These are phyloP conservation scores for Immersiella caudata DNA, from an alignment of 495 filamentous ascomycete genomes.

Conservation along the genomic window DNA sequence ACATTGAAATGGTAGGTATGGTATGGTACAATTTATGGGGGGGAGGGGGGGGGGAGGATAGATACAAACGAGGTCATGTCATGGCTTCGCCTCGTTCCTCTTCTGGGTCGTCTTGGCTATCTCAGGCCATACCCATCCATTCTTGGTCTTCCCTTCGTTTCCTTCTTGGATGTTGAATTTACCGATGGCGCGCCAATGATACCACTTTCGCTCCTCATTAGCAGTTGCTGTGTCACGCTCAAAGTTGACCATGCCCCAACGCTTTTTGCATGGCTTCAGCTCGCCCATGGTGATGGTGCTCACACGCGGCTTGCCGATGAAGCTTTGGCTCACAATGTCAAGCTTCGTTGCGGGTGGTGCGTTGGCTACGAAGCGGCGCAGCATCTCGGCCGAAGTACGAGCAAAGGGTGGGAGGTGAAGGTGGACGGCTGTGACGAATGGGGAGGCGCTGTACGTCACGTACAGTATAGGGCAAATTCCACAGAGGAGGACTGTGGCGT, in stretches of 20 bases:
- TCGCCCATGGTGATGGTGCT: constrained; percentile 53
- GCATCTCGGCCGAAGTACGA: constrained; percentile 65
- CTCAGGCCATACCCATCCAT: constrained; percentile 39
- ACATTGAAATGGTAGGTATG: too few species aligned
- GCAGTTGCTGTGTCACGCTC: constrained; percentile 40
- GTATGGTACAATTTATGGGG: neutral
- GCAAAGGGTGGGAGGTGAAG: constrained; percentile 69
- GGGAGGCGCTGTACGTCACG: constrained; percentile 63
- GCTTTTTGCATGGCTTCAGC: constrained; percentile 41
- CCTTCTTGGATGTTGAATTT: constrained; percentile 37
- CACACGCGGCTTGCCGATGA: constrained; percentile 59
- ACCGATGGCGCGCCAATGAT: constrained; percentile 39
- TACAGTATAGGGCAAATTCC: constrained; percentile 69
- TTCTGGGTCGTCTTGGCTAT: constrained; percentile 24
- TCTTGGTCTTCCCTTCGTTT: constrained; percentile 22
- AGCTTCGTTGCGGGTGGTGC: constrained; percentile 66
- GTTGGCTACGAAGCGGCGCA: constrained; percentile 64
- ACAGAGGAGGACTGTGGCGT: constrained; percentile 56
- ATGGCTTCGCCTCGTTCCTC: neutral
- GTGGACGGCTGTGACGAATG: constrained; percentile 74
- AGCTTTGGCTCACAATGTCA: constrained; percentile 71
- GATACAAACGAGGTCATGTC: constrained; percentile 1
- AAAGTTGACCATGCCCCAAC: constrained; percentile 58
- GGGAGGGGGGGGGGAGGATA: too few species aligned
- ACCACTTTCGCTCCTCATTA: constrained; percentile 39